phyloP scores from a whole-genome alignment of 2,329 filamentous ascomycete species.

The Sclerotinia sclerotiorum region DNA sequence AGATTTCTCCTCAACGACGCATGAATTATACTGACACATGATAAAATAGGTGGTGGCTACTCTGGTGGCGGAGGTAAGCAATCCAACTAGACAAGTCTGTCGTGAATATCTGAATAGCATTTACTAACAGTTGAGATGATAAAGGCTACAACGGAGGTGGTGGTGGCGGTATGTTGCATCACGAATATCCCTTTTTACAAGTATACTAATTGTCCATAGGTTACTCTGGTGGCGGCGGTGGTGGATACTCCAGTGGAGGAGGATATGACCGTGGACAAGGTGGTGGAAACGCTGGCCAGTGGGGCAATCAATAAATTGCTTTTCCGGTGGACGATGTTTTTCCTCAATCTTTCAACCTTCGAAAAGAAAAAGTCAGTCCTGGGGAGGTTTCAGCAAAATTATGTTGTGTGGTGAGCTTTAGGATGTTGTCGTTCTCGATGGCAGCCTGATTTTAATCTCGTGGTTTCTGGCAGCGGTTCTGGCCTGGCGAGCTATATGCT shows the following conservation, averaged over 20 bases:
- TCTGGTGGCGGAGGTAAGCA: slow-evolving; percentile 33
- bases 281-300: slow-evolving; percentile 22
- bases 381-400: slow-evolving; percentile 39
- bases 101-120: slow-evolving; percentile 13
- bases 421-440: slow-evolving; percentile 32
- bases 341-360: slow-evolving; percentile 14
- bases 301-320: slow-evolving; percentile 19
- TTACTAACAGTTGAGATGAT: slow-evolving; percentile 22
- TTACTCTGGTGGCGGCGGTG: slow-evolving; percentile 10
- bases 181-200: neutral
- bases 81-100: slow-evolving; percentile 18
- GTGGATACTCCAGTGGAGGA: slow-evolving; percentile 19
- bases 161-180: slow-evolving; percentile 22
- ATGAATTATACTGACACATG: slow-evolving; percentile 5
- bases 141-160: slow-evolving; percentile 23
- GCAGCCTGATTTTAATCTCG: slow-evolving; percentile 34
- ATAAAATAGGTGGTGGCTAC: slow-evolving; percentile 18
- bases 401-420: slow-evolving; percentile 39
- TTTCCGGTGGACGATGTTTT: slow-evolving; percentile 1
- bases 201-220: slow-evolving; percentile 9
- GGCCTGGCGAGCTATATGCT: slow-evolving; percentile 38
- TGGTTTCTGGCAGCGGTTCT: slow-evolving; percentile 40
- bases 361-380: slow-evolving; percentile 40
- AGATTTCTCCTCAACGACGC: too few relatives aligned
- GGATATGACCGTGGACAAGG: slow-evolving; percentile 12